Base-by-base conservation (phyloP, 1,139 yeast species). In the Suhomyces yuchorum region DNA sequence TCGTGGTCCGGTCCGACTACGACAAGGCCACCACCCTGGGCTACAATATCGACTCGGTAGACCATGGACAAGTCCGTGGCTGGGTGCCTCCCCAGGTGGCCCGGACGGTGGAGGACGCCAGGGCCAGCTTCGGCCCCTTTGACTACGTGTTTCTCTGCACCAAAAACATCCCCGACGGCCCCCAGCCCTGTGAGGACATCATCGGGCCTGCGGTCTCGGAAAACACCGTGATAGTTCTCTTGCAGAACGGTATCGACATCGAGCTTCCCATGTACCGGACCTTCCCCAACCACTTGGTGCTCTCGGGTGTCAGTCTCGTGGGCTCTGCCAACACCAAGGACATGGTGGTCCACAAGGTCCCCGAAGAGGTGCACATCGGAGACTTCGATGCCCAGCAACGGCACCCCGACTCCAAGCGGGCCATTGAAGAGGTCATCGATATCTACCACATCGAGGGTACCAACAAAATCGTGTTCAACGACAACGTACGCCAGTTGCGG, bases 211-310 rank as follows among this genome's bases (percentile, higher is more conserved):
- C 82, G 1, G 79, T 84, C 23, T 64, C 73, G 8, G 57, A 68
- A 4, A 65, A 68, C 24, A 44, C 56, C 14, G 45, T 39, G 11
- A 50, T 55, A 32, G 17, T 55, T 11, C 57, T 55, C 30, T 44
- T 85, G 37, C 93, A 87, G 64, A 87, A 87, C 59, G 96, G 96
- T 2, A 71, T 86, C 48, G 90, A 84, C 34, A 85, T 86, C 51
- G 96, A 88, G 61, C 70, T 69, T 47, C 81, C 87, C 1, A 75
- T 84, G 56, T 73, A 81, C 40, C 66, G 71, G 46, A 70, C 36
- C 4, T 33, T 17, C 20, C 36, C 36, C n/a, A 8, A 15, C 11
- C 18, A 33, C 12, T 33, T 33, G 19, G 18, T 33, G 7, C 36
- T 33, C 20, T 14, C 19, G 14, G 36, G 36, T 9, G 36, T 33